These are phyloP conservation scores for Ogataea henricii DNA, from an alignment of 805 yeast species.

Conservation along the genomic window DNA sequence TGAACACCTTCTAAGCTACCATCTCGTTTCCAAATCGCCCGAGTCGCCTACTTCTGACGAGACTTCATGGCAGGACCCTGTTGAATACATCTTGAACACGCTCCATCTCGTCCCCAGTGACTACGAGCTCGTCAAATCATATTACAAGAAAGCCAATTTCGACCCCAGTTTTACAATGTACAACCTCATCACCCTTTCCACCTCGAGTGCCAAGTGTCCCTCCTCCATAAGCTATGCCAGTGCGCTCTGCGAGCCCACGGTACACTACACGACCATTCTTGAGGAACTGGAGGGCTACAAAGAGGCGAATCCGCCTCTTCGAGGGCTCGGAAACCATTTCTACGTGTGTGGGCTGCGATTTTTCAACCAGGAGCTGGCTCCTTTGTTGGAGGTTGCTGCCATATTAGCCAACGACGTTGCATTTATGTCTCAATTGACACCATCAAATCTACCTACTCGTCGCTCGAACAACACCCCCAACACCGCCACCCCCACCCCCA, in stretches of 20 bases:
- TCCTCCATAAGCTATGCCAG: not conserved
- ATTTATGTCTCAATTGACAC: not conserved
- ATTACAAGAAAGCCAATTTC: conserved; percentile 13
- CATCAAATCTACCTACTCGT: not conserved
- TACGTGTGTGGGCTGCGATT: conserved; percentile 41
- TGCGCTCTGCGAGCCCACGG: not conserved
- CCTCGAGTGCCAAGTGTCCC: not conserved
- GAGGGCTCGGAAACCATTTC: conserved; percentile 41
- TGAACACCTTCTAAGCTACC: conserved; percentile 34
- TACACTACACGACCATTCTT: conserved; percentile 8
- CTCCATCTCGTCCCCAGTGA: conserved; percentile 5
- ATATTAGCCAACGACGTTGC: conserved; percentile 27
- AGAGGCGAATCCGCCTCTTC: conserved; percentile 37
- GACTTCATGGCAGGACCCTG: not conserved
- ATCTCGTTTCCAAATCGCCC: conserved; percentile 9
- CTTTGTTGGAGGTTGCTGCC: conserved; percentile 39
- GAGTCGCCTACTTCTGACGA: not conserved
- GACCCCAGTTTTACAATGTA: conserved; percentile 17
- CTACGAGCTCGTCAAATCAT: conserved; percentile 14
- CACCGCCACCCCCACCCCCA: not conserved
- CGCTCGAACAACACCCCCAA: not conserved
- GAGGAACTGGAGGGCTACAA: conserved; percentile 39
- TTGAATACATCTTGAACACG: conserved; percentile 18
- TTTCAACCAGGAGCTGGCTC: conserved; percentile 45
- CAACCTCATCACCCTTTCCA: conserved; percentile 20